A percentile compares a stretch with the other conserved stretches of the same genome.
These are phyloP conservation scores for Sergeia podlipaevii DNA, from an alignment of 208 protist species.

Conservation along the genomic window DNA sequence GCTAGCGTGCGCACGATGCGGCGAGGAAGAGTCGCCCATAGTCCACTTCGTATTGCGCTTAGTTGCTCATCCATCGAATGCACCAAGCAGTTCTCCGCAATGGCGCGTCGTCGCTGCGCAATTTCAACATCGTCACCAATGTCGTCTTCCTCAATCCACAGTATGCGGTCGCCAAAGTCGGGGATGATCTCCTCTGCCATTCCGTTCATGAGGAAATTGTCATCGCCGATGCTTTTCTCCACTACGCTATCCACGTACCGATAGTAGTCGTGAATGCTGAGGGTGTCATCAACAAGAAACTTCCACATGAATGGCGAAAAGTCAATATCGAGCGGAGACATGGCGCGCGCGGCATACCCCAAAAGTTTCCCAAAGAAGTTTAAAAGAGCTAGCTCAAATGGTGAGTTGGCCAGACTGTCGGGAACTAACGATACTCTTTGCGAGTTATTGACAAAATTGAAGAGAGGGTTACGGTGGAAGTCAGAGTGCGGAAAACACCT, in stretches of 20 bases:
- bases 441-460: constrained; percentile 81
- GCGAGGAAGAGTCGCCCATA: constrained; percentile 73
- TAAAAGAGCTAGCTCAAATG: constrained; percentile 76
- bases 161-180: constrained; percentile 47
- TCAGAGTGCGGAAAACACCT: constrained; percentile 80
- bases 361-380: constrained; percentile 91
- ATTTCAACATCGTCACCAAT: constrained; percentile 18
- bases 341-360: constrained; percentile 68
- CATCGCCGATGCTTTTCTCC: constrained; percentile 69
- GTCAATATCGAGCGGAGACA: constrained; percentile 77
- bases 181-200: constrained; percentile 85
- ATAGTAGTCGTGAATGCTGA: constrained; percentile 86
- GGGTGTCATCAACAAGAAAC: constrained; percentile 82
- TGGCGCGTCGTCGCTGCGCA: constrained; percentile 35
- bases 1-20: constrained; percentile 85
- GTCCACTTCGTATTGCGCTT: constrained; percentile 65
- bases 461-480: constrained; percentile 85
- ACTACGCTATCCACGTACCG: constrained; percentile 85
- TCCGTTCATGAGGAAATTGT: constrained; percentile 74
- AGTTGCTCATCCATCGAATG: constrained; percentile 89
- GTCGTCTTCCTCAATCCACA: constrained; percentile 28
- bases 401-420: constrained; percentile 60
- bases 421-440: constrained; percentile 83
- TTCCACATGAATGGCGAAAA: constrained; percentile 91
- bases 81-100: constrained; percentile 81